Percentiles rank a stretch among this genome's conserved stretches.
Conservation (phyloP, 202 grass and related monocot species). For the Panicum hallii region DNA sequence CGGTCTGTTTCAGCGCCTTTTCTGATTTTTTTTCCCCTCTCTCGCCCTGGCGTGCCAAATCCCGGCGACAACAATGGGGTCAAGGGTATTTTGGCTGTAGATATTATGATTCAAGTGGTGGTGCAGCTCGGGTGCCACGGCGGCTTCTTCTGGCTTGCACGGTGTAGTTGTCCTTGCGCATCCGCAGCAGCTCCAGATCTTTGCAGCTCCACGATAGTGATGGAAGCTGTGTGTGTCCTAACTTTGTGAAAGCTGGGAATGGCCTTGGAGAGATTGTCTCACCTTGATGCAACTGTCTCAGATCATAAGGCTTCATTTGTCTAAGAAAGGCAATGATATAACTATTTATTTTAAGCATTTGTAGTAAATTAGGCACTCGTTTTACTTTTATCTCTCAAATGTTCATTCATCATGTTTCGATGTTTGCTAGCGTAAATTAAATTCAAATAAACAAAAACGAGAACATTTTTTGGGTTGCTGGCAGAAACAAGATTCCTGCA, state of each 20-base stretch:
- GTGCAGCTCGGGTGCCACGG: slow-evolving; percentile 20
- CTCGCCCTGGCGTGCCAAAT: slow-evolving; percentile 42
- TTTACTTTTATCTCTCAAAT: background rate
- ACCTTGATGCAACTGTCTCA: background rate
- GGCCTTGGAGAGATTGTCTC: no score
- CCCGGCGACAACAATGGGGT: slow-evolving; percentile 53
- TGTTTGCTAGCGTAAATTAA: background rate
- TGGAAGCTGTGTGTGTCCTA: background rate
- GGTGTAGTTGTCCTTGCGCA: background rate
- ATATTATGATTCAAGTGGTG: slow-evolving; percentile 45
- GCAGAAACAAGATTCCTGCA: background rate
- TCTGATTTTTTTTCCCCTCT: background rate
- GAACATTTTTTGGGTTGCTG: background rate
- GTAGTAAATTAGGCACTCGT: background rate
- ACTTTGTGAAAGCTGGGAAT: background rate
- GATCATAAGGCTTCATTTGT: no score
- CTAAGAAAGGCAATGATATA: background rate
- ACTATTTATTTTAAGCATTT: background rate
- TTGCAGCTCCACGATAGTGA: background rate
- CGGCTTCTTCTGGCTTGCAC: background rate
- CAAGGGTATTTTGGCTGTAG: background rate
- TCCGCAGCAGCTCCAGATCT: background rate
- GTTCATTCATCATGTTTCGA: background rate
- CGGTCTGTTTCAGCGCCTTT: slow-evolving; percentile 38
- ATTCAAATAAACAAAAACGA: background rate